Evolutionary conservation across 139 green algal species (phyloP), one percentile per base, ranked within the genome.

Genomic region (Chlamydomonas sp.): DNA sequence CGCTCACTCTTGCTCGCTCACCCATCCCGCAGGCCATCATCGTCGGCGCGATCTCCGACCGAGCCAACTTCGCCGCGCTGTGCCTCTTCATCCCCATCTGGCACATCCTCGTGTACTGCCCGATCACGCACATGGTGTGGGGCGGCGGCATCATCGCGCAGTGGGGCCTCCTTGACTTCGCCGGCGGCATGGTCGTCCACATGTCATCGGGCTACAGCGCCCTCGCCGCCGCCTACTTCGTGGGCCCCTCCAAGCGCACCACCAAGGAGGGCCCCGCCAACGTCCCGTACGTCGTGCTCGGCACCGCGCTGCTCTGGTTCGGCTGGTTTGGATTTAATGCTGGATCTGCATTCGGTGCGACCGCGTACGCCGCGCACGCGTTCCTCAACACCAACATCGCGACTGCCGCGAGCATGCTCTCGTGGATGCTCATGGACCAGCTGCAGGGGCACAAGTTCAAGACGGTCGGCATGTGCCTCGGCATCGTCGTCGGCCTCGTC

Each of bases 81-180:
- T n/a, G n/a, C n/a, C n/a, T n/a, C n/a, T n/a, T n/a, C n/a, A n/a
- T n/a, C n/a, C n/a, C n/a, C n/a, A n/a, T n/a, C n/a, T n/a, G 68
- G 68, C 68, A 73, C 35, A 22, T 73, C 3, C 24, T 73, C 10
- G 68, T 73, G 35, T 73, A 73, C 54, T 73, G 68, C 54, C 68
- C 68, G 48, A n/a, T 73, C 35, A 54, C 68, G 24, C 68, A 73
- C 36, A 67, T 66, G 50, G 54, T 67, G 35, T 73, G 68, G 68
- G 28, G 67, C 34, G 68, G 69, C 31, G 69, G 69, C 61, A 75
- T 58, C 43, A 58, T 75, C 10, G 69, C 69, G 38, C 69, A 75
- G 38, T 69, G 68, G 69, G 30, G 28, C 10, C 69, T n/a, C n/a
- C n/a, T n/a, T n/a, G n/a, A n/a, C 69, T n/a, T n/a, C n/a, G n/a